Conservation (phyloP, 257 asterid species). For the Solanum virginianum region DNA sequence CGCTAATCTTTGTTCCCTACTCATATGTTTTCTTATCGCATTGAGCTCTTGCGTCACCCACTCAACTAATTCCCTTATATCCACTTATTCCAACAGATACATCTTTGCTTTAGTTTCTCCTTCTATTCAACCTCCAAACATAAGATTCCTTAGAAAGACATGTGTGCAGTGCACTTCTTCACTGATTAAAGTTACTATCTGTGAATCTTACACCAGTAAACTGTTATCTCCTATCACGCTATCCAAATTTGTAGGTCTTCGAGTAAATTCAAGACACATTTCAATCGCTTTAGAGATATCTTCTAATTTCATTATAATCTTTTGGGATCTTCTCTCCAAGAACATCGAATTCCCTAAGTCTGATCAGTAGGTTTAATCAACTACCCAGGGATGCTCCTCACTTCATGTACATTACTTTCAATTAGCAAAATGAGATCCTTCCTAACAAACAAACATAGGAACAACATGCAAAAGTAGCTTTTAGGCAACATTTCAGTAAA, state of each 20-base stretch:
- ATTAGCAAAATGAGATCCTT: too few relatives aligned
- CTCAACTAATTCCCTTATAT: constrained; percentile 39
- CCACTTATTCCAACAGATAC: constrained; percentile 19
- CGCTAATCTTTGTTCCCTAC: constrained; percentile 23
- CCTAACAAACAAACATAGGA: too few relatives aligned
- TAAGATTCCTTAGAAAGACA: constrained; percentile 40
- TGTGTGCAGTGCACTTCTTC: constrained; percentile 51
- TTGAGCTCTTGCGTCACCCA: constrained; percentile 36
- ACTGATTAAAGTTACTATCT: too few relatives aligned
- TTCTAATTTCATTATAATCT: constrained; percentile 50
- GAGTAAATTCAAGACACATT: constrained; percentile 33
- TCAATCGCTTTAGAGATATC: constrained; percentile 40
- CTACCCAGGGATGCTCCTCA: too few relatives aligned
- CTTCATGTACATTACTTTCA: too few relatives aligned
- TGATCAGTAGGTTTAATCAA: too few relatives aligned
- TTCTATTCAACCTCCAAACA: constrained; percentile 36
- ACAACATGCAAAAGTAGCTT: too few relatives aligned
- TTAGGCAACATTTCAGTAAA: too few relatives aligned
- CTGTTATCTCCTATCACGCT: too few relatives aligned
- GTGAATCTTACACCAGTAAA: too few relatives aligned
- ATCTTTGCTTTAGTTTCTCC: constrained; percentile 43
- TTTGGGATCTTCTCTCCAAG: constrained; percentile 55
- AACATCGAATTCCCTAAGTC: constrained; percentile 50
- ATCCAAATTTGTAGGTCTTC: too few relatives aligned
- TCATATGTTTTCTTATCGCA: constrained; percentile 29